phyloP scores from a whole-genome alignment of 2,329 filamentous ascomycete genomes.

The Thermothelomyces thermophilus region DNA sequence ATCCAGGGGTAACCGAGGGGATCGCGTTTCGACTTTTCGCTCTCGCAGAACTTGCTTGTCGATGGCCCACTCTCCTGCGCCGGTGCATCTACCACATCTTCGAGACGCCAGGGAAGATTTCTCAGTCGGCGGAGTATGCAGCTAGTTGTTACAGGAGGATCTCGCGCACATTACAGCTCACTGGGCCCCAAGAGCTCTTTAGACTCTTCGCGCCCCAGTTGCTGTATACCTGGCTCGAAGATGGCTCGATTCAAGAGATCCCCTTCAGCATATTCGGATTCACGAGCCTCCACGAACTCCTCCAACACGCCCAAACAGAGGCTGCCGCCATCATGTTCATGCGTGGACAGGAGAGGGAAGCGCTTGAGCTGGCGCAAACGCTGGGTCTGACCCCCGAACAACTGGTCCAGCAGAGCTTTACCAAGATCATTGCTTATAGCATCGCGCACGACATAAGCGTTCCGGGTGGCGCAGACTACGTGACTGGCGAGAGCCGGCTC shows the following conservation, averaged over 20 bases:
- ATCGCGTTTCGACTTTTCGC: constrained; percentile 77
- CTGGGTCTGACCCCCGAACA: constrained; percentile 49
- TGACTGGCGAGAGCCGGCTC: constrained; percentile 59
- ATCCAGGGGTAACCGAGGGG: constrained; percentile 67
- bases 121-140: constrained; percentile 61
- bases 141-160: constrained; percentile 63
- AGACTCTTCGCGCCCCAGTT: constrained; percentile 80
- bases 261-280: constrained; percentile 87
- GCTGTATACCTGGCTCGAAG: constrained; percentile 81
- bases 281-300: constrained; percentile 56
- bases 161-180: constrained; percentile 57
- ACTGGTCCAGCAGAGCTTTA: constrained; percentile 63
- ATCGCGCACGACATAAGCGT: constrained; percentile 66
- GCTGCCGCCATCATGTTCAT: constrained; percentile 75
- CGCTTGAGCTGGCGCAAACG: constrained; percentile 51
- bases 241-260: constrained; percentile 59
- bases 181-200: constrained; percentile 66
- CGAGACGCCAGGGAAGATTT: constrained; percentile 73
- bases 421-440: constrained; percentile 74
- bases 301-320: constrained; percentile 68
- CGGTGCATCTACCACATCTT: constrained; percentile 91
- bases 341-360: constrained; percentile 62
- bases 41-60: constrained; percentile 68
- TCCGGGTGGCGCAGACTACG: constrained; percentile 34
- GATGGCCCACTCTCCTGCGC: constrained; percentile 79